These are phyloP conservation scores for Dryas alaskensis DNA, from an alignment of 306 rosid species.

Conservation along the genomic window DNA sequence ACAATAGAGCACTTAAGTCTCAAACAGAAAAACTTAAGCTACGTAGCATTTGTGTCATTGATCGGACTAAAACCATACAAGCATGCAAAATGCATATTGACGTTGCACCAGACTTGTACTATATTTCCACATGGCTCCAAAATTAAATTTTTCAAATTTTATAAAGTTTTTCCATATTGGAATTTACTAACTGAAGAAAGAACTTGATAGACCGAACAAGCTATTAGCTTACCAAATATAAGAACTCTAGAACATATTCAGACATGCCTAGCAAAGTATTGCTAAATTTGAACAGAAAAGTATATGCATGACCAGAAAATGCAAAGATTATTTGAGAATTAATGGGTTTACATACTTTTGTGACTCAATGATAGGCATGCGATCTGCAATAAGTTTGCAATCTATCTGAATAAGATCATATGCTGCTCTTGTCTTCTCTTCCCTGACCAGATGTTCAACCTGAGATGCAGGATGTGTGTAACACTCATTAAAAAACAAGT, in stretches of 20 bases:
- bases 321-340: neutral
- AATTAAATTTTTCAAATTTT: too few relatives aligned
- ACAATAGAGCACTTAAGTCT: neutral
- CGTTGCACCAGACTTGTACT: too few relatives aligned
- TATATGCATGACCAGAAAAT: constrained; percentile 11
- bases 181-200: too few relatives aligned
- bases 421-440: constrained; percentile 86
- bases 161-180: too few relatives aligned
- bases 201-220: too few relatives aligned
- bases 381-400: constrained; percentile 83
- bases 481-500: constrained; percentile 13
- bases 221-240: too few relatives aligned
- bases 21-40: too few relatives aligned
- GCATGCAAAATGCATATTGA: too few relatives aligned
- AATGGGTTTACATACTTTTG: constrained; percentile 64
- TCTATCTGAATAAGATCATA: constrained; percentile 83
- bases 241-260: too few relatives aligned
- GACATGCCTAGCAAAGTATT: neutral
- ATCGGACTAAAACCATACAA: too few relatives aligned
- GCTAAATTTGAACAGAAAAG: neutral
- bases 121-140: too few relatives aligned
- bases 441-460: constrained; percentile 95
- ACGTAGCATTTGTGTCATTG: too few relatives aligned
- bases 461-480: constrained; percentile 29
- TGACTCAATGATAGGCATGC: constrained; percentile 83